Conservation (phyloP, 2,329 filamentous ascomycete genomes). For the Epichloe amarillans region DNA sequence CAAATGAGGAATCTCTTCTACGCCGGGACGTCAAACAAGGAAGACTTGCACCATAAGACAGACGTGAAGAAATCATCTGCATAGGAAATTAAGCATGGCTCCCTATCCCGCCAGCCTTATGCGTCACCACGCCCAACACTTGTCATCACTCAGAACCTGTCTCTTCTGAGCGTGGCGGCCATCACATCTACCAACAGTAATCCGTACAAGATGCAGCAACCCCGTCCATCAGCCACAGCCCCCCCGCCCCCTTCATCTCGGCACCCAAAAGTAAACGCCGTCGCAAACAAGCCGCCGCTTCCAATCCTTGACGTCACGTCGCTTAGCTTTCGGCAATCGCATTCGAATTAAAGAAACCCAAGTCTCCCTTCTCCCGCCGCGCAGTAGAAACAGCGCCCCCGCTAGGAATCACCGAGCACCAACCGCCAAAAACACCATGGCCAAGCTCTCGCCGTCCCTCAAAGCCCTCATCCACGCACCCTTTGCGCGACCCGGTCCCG, state of each 20-base stretch:
- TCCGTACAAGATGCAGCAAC: constrained; percentile 7
- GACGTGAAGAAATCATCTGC: no score
- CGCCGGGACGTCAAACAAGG: no score
- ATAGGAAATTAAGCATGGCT: no score
- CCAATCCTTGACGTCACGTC: neutral
- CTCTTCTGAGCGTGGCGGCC: no score
- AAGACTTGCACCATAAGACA: no score
- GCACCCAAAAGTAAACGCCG: neutral
- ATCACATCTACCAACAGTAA: no score
- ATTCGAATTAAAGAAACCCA: neutral
- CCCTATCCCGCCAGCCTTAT: no score
- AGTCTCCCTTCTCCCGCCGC: neutral
- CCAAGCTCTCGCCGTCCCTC: constrained; percentile 56
- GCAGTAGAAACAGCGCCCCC: neutral
- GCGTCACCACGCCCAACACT: no score
- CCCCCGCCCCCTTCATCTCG: neutral
- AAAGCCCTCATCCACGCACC: constrained; percentile 64
- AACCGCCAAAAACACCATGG: constrained; percentile 33
- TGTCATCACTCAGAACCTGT: no score
- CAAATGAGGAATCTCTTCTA: no score
- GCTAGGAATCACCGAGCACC: no score
- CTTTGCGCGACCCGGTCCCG: constrained; percentile 50
- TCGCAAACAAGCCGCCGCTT: neutral
- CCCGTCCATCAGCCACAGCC: neutral
- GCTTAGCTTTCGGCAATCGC: neutral